Evolutionary conservation across 805 yeast species (phyloP), one percentile per base, ranked within the genome.

Genomic region (Candida lessepsii): DNA sequence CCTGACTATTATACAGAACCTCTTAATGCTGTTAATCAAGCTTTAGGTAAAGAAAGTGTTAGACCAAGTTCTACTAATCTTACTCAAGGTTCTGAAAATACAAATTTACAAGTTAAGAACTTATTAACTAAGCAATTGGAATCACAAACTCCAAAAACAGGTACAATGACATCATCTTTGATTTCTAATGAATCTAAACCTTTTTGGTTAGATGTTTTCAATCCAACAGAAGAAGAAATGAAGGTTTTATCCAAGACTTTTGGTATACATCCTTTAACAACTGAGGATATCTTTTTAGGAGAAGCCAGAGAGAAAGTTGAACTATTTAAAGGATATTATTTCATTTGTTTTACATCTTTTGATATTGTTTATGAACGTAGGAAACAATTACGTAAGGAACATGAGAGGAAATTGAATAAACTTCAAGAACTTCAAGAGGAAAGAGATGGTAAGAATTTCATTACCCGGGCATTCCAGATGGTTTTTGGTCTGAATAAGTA

Each of bases 141-240:
- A 7, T 26, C 9, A 10, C 37, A 29, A 4, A 40, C 47, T 4
- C 44, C 47, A 15, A 32, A 32, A 20, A 37, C 45, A 3, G 47
- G 47, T 3, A 43, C 47, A 2, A 32, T 43, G 19, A 29, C 41
- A 13, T 40, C 40, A 9, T 42, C 41, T 1, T 4, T 41, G 8
- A 13, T 11, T n/a, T 16, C 21, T 4, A 7, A 17, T 9, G 34
- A 31, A 9, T 16, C 26, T 11, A 52, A 51, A n/a, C 73, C 75
- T 1, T 70, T 69, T 47, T 91, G 99, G 99, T 71, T 91, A 9
- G 98, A 91, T 60, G 85, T 91, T 9, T 66, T 86, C 42, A 84
- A 87, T 54, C 99, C 99, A 9, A 86, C 96, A 0, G 98, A 93
- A 55, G 97, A 89, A 50, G 99, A 91, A 60, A 87, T 93, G 95